A percentile compares a stretch with the other conserved stretches of the same genome.
Conservation (phyloP, 2,329 filamentous ascomycete species). For the Leptographium flavum region DNA sequence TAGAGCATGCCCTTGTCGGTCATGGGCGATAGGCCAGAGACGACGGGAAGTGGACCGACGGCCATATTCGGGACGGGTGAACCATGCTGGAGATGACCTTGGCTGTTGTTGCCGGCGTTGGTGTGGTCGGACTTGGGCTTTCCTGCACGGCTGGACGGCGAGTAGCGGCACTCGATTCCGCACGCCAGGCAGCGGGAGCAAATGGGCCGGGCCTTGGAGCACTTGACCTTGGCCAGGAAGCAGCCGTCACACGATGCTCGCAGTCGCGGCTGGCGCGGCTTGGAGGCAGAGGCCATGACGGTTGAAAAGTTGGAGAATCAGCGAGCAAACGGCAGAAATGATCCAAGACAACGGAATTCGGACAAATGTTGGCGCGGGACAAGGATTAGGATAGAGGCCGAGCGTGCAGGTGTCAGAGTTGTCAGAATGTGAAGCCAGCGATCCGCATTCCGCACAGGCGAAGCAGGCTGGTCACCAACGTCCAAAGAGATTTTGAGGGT, state of each 20-base stretch:
- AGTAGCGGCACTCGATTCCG: slow-evolving; percentile 36
- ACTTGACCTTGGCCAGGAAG: slow-evolving; percentile 42
- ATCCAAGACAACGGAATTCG: too few relatives aligned
- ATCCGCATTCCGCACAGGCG: not conserved
- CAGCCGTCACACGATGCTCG: slow-evolving; percentile 36
- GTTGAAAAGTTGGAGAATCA: not conserved
- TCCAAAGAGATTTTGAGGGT: not conserved
- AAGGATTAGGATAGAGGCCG: not conserved
- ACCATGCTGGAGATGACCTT: not conserved
- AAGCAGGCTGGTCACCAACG: not conserved
- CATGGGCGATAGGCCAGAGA: slow-evolving; percentile 13
- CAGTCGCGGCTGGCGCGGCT: slow-evolving; percentile 16
- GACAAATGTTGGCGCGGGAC: too few relatives aligned
- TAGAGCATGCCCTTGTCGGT: slow-evolving; percentile 19
- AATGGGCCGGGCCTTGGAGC: slow-evolving; percentile 36
- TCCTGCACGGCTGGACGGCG: slow-evolving; percentile 34
- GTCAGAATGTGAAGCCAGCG: not conserved
- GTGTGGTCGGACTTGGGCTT: slow-evolving; percentile 29
- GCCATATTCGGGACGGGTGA: slow-evolving; percentile 1
- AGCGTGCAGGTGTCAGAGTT: not conserved
- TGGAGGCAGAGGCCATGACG: slow-evolving; percentile 13
- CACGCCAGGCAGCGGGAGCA: slow-evolving; percentile 36
- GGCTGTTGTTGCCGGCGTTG: slow-evolving; percentile 9
- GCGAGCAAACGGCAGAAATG: too few relatives aligned
- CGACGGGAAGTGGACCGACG: slow-evolving; percentile 8